Percentiles rank a stretch among this genome's conserved stretches.
Evolutionary conservation across 2,329 filamentous ascomycete species (phyloP).

Genomic region (Bimuria novae-zelandiae): DNA sequence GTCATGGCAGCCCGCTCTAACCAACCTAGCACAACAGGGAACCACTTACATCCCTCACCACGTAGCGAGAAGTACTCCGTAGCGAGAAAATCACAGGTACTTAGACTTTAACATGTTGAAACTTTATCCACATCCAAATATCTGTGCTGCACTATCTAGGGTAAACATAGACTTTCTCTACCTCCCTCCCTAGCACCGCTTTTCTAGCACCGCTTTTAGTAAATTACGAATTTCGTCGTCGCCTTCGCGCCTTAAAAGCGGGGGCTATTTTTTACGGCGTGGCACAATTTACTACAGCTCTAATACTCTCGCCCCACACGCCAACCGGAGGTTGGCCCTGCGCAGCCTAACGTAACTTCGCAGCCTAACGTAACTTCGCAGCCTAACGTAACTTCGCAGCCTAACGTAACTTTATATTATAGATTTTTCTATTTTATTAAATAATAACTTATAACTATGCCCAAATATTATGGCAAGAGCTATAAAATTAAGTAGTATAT

Average conservation of each 20-base stretch:
- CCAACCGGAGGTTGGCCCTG: too few relatives aligned
- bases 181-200: neutral
- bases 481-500: too few relatives aligned
- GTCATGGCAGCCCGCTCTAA: too few relatives aligned
- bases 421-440: too few relatives aligned
- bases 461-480: too few relatives aligned
- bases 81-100: neutral
- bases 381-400: too few relatives aligned
- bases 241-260: neutral
- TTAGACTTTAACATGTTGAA: neutral
- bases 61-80: neutral
- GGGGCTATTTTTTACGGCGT: neutral
- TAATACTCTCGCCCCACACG: too few relatives aligned
- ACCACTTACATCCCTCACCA: neutral
- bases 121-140: neutral
- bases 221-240: constrained; percentile 6
- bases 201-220: constrained; percentile 2
- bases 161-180: neutral
- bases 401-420: too few relatives aligned
- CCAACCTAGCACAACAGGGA: too few relatives aligned
- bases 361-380: too few relatives aligned
- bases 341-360: too few relatives aligned
- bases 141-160: neutral
- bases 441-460: too few relatives aligned
- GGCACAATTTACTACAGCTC: neutral